Evolutionary conservation across 495 filamentous ascomycete genomes (phyloP).

Genomic region (Friedmanniomyces simplex): DNA sequence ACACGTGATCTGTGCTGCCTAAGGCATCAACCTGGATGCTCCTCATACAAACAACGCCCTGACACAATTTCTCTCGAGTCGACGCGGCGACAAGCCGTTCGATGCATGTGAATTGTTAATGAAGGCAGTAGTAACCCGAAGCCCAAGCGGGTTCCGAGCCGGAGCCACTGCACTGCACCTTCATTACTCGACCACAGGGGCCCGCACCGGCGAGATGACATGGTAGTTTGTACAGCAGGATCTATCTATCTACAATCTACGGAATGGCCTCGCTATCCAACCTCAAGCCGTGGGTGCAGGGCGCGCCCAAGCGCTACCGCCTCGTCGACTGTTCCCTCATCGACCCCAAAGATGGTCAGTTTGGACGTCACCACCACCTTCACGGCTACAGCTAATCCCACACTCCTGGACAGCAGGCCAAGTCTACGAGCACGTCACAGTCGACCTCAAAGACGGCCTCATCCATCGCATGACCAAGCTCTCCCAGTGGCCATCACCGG

Average conservation of each 20-base stretch:
- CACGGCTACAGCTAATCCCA: slow-evolving; percentile 15
- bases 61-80: no score
- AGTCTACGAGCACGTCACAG: slow-evolving; percentile 8
- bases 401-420: slow-evolving; percentile 18
- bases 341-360: slow-evolving; percentile 9
- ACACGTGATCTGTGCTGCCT: no score
- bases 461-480: slow-evolving; percentile 17
- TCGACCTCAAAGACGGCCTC: slow-evolving; percentile 18
- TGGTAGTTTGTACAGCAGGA: no score
- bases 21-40: no score
- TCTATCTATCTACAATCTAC: not conserved
- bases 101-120: no score
- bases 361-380: slow-evolving; percentile 1
- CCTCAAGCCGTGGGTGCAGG: slow-evolving; percentile 17
- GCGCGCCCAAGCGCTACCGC: slow-evolving; percentile 15
- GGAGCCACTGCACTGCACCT: no score
- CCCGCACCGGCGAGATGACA: no score
- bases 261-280: not conserved
- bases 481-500: slow-evolving; percentile 5
- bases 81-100: no score
- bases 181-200: no score
- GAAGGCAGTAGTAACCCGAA: no score
- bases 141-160: no score
- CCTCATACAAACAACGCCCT: no score
- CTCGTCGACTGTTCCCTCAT: slow-evolving; percentile 17